These are phyloP conservation scores for Ziziphus jujuba DNA, from an alignment of 306 rosid species.

Conservation along the genomic window DNA sequence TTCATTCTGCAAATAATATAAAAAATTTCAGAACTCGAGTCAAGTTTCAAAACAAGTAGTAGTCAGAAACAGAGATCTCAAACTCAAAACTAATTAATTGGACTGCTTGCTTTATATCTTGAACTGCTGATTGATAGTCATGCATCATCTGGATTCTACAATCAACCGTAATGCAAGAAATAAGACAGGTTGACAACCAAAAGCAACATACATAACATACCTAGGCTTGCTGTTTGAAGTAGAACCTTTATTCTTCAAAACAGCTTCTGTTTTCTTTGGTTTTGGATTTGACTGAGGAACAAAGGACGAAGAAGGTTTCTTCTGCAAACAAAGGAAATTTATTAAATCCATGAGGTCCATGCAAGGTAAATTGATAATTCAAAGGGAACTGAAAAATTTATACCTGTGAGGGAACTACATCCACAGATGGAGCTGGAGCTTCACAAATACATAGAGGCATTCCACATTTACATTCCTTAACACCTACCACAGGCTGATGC, in stretches of 20 bases:
- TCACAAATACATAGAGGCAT: slow-evolving; percentile 99
- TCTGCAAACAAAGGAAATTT: slow-evolving; percentile 41
- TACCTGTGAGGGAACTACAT: slow-evolving; percentile 53
- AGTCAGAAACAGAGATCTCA: background rate
- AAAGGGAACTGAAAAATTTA: slow-evolving; percentile 23
- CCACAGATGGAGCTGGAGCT: slow-evolving; percentile 61
- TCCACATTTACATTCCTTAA: slow-evolving; percentile 85
- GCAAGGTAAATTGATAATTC: slow-evolving; percentile 2
- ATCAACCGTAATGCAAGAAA: slow-evolving; percentile 19
- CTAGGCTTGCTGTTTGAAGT: slow-evolving; percentile 73
- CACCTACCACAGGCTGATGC: slow-evolving; percentile 32
- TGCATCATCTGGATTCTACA: slow-evolving; percentile 7
- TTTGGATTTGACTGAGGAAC: slow-evolving; percentile 59
- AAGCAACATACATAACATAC: slow-evolving; percentile 40
- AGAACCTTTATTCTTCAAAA: slow-evolving; percentile 61
- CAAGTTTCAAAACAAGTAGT: background rate
- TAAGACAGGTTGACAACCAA: slow-evolving; percentile 9
- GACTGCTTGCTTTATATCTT: background rate
- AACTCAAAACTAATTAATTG: slow-evolving; percentile 5
- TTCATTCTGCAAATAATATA: too few species aligned
- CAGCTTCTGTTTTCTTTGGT: slow-evolving; percentile 67
- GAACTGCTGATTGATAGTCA: background rate
- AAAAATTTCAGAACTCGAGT: background rate
- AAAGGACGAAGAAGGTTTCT: slow-evolving; percentile 38
- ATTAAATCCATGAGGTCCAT: slow-evolving; percentile 21